Percentiles rank a stretch among this genome's conserved stretches.
Evolutionary conservation across 1,284 basidiomycete genomes (phyloP).

Genomic region (Takashimella tepidaria): DNA sequence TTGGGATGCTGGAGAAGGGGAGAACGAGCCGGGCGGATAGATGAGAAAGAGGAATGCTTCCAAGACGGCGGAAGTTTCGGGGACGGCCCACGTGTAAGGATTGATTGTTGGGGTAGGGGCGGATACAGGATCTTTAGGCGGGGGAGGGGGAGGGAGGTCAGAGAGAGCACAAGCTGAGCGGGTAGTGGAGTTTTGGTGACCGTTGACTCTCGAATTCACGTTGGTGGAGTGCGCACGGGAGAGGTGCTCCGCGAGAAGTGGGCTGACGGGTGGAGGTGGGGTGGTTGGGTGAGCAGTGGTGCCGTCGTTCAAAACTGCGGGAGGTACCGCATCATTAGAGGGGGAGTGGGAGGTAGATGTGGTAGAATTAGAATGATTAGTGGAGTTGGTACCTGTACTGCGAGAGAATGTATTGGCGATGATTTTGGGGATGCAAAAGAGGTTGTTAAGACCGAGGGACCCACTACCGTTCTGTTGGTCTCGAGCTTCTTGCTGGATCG

Average conservation of each 20-base stretch:
- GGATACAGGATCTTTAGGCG: conserved; percentile 8
- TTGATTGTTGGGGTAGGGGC: conserved; percentile 34
- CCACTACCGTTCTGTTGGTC: background rate
- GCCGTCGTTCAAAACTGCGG: background rate
- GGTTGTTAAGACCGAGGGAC: conserved; percentile 12
- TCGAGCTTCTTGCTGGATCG: background rate
- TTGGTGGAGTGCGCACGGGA: too few species aligned
- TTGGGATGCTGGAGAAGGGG: conserved; percentile 5
- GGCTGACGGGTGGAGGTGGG: background rate
- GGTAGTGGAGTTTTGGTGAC: background rate
- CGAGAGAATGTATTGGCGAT: conserved; percentile 15
- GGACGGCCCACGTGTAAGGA: conserved; percentile 37
- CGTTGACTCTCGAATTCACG: too few species aligned
- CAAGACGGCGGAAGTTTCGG: conserved; percentile 28
- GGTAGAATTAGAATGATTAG: background rate
- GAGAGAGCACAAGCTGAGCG: background rate
- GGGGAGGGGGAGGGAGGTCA: conserved; percentile 2
- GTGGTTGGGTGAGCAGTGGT: background rate
- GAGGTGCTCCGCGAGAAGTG: background rate
- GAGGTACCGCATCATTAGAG: background rate
- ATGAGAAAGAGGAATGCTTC: conserved; percentile 34
- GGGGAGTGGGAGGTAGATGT: too few species aligned
- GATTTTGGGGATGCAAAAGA: conserved; percentile 28
- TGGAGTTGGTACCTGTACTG: background rate
- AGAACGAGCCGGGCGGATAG: conserved; percentile 29